These are phyloP conservation scores for Orbilia blumenaviensis DNA, from an alignment of 2,329 filamentous ascomycete genomes.

Conservation along the genomic window DNA sequence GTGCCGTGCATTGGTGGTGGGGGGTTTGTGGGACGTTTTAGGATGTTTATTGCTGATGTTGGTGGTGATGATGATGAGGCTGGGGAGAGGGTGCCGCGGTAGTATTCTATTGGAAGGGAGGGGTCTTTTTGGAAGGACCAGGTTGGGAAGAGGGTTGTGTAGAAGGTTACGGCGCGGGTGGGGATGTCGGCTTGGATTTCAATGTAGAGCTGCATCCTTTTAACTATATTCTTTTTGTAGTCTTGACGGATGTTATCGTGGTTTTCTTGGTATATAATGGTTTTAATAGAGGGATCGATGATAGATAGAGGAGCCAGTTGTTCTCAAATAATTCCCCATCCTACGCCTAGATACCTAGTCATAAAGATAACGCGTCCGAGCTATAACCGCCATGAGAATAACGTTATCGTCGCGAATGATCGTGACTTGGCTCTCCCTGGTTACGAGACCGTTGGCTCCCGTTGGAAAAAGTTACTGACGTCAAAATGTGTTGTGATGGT, in stretches of 20 bases:
- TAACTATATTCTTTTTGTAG: neutral
- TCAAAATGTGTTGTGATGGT: constrained; percentile 43
- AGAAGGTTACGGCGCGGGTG: constrained; percentile 69
- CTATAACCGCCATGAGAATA: constrained; percentile 1
- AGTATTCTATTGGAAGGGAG: constrained; percentile 37
- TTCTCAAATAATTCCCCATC: neutral
- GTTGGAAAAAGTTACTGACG: constrained; percentile 41
- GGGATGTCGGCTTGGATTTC: constrained; percentile 46
- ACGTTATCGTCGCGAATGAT: constrained; percentile 32
- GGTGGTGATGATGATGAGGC: too few relatives aligned
- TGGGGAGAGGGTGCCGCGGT: constrained; percentile 29
- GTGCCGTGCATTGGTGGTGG: constrained; percentile 27
- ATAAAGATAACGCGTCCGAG: neutral
- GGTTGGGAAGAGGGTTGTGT: constrained; percentile 69
- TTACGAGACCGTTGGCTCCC: too few relatives aligned
- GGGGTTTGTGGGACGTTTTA: constrained; percentile 26
- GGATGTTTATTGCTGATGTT: constrained; percentile 33
- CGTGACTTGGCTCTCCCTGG: too few relatives aligned
- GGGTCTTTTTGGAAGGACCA: constrained; percentile 32
- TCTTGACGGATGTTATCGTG: neutral
- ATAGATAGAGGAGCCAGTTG: neutral
- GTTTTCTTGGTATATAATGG: neutral
- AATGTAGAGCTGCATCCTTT: constrained; percentile 45
- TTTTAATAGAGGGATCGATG: neutral
- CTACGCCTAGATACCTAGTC: neutral